Evolutionary conservation across 1,284 basidiomycete genomes (phyloP), one percentile per base, ranked within the genome.

Genomic region (Cystobasidium sp.): DNA sequence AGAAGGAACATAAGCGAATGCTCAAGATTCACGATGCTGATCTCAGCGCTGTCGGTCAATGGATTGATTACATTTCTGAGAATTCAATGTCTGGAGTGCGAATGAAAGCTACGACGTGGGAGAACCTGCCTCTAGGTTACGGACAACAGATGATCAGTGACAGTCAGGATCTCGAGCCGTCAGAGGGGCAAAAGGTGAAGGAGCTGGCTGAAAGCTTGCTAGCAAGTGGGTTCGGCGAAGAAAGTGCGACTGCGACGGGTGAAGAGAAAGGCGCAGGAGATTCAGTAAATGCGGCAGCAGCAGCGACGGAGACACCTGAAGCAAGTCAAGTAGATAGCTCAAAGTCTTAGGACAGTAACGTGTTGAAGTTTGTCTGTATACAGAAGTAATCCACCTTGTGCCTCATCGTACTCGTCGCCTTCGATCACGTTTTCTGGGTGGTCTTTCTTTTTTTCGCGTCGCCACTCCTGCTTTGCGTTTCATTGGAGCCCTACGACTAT

Each of bases 11-110:
- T 81, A 91, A 90, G 79, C 87, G 95, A 16, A 87, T 87, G 24
- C 89, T 99, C 84, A 95, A 95, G 83, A 90, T 94, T 0, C 98
- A 88, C 86, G 95, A 99, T 82, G 88, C 94, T 10, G 87, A 94
- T 79, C 85, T 87, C 1, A 88, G 90, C 76, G 89, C 93, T 1
- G 86, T 99, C 6, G 88, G 92, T 62, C 85, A 89, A 69, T 96
- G 91, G 91, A 84, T 94, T 66, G 85, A 87, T 77, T 98, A 97
- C 82, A 81, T 98, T 66, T 85, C 88, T 78, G 85, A 86, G 76
- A 90, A 98, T 82, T 86, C 88, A 43, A 84, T 97, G 82, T 88
- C 89, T 0, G 94, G 94, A 46, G 91, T 98, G 0, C 94, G 93
- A 20, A 88, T 97, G 84, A 87, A 91, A 79, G 88, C 90, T 20